Evolutionary conservation across 1,284 basidiomycete genomes (phyloP), one percentile per base, ranked within the genome.

Genomic region (Ustilago hordei): DNA sequence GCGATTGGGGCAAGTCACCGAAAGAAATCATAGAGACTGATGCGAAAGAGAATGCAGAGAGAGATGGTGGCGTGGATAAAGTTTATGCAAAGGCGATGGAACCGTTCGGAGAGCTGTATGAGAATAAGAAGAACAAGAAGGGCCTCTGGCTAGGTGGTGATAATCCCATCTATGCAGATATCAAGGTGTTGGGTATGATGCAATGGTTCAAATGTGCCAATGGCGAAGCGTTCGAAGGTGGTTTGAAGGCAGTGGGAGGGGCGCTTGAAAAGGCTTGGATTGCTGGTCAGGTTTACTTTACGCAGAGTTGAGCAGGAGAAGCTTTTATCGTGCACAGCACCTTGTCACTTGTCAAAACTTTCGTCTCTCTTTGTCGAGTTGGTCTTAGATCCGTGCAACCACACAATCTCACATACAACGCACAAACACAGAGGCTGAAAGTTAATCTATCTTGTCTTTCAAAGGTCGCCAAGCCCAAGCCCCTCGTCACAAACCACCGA

Each of bases 191-290:
- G 9, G 68, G 58, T 12, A 35, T 56, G 13, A 35, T 75, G 43
- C 73, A 75, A 43, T 75, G 73, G 73, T 68, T 56, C 55, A 67
- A 64, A 23, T 71, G 73, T 41, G 61, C 64, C 2, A 67, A 67
- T n/a, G 13, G 12, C 0, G 45, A 57, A 0, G 68, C 68, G 0
- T 70, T 69, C 36, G 45, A 64, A 4, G 19, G 58, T 6, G 73
- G 53, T 7, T 41, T 75, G 15, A 50, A 68, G 19, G 8, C 61
- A 32, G 59, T 67, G 1, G 61, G 64, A 4, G 64, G 68, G 1
- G 28, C 53, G 0, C 15, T 75, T 28, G 41, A 67, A 9, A 57
- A 58, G 38, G 60, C 57, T 8, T 75, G 73, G 68, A 38, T 11
- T 7, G 59, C 57, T 9, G 63, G 50, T 1, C 68, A 70, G 45